phyloP scores from a whole-genome alignment of 257 asterid genomes.

The Solanum corneliomulleri region DNA sequence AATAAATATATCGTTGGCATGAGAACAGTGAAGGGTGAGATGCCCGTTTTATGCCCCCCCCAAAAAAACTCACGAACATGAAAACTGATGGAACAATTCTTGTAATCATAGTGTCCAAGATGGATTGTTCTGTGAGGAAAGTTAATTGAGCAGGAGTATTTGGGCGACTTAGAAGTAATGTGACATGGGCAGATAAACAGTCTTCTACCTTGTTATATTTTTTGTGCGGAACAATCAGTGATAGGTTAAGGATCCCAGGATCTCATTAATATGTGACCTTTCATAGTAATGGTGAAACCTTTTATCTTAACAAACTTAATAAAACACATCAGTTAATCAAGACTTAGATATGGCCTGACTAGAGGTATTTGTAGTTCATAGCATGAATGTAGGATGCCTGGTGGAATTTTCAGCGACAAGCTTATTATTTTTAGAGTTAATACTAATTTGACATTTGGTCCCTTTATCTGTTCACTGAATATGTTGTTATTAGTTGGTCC shows the following conservation, averaged over 20 bases:
- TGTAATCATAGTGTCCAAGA: not conserved
- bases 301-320: not conserved
- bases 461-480: not conserved
- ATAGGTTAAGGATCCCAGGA: not conserved
- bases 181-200: not conserved
- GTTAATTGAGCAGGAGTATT: not conserved
- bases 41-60: not conserved
- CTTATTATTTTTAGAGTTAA: not conserved
- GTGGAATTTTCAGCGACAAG: not conserved
- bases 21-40: not conserved
- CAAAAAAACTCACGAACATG: not conserved
- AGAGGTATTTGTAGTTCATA: not conserved
- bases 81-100: not conserved
- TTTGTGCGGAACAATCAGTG: not conserved
- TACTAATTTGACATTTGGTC: not conserved
- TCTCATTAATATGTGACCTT: not conserved
- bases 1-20: not conserved
- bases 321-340: not conserved
- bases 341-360: not conserved
- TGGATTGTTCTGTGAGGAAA: not conserved
- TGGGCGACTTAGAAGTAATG: not conserved
- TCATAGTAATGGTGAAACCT: not conserved
- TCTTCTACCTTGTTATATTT: not conserved
- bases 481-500: not conserved
- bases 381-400: not conserved